Evolutionary conservation across 768 basidiomycete species (phyloP), one percentile per base, ranked within the genome.

Genomic region (Termitomyces sp.): DNA sequence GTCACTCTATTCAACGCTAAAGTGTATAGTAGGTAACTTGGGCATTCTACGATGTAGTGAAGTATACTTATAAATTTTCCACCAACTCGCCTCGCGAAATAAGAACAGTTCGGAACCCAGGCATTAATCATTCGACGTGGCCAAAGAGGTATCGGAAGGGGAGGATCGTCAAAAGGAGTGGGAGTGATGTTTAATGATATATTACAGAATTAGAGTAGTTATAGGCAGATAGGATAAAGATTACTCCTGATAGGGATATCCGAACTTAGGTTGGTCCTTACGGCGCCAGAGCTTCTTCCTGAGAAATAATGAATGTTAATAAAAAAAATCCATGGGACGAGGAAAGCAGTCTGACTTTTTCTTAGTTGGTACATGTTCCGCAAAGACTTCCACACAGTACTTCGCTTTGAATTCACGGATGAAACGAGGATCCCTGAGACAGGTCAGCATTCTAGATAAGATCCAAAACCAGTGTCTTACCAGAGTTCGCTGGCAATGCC

Each of bases 401-500:
- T 92, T 80, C 3, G 79, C 70, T 72, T 95, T 98, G 79, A 96
- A 98, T 64, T 89, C 84, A 29, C 94, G 87, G 62, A 98, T 94
- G 72, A 96, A 98, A 0, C 89, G 86, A 23, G 96, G 96, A 66
- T 98, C 96, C 94, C 92, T 94, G 58, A 0, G 46, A 9, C 7
- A 6, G 2, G 6, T 52, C 10, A 36, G 27, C 41, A 59, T 36
- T 50, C 11, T 16, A 15, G 32, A 47, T 44, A 33, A 29, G 16
- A 13, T n/a, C 15, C 12, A 43, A 22, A 16, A 13, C 47, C 15
- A 20, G 7, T n/a, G 22, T 64, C 80, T 57, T 60, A 94, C 94
- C 96, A 98, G 22, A 98, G 84, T 71, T 98, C 96, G 68, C 93
- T 94, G 0, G 96, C 96, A 61, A 98, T 80, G 11, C 96, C 96